These are phyloP conservation scores for Myxozyma melibiosi DNA, from an alignment of 805 yeast genomes.

Conservation along the genomic window DNA sequence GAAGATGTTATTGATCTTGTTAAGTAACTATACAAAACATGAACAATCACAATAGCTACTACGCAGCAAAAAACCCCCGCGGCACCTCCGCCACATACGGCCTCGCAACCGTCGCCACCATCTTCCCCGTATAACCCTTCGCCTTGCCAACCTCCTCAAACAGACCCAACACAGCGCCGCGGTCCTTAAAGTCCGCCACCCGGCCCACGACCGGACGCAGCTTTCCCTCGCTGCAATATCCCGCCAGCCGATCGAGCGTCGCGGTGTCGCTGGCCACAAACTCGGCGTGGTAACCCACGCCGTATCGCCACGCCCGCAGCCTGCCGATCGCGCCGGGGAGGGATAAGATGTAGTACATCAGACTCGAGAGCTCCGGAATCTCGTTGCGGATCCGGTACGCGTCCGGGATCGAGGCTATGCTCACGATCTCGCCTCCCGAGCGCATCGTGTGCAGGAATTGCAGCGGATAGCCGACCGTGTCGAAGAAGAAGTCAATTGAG, in stretches of 20 bases:
- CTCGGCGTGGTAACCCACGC: neutral
- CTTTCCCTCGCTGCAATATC: conserved; percentile 29
- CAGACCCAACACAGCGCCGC: conserved; percentile 22
- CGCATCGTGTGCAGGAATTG: conserved; percentile 15
- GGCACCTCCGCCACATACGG: neutral
- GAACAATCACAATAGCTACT: neutral
- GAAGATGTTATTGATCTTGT: too few relatives aligned
- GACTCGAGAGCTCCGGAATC: conserved; percentile 21
- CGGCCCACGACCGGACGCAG: conserved; percentile 26
- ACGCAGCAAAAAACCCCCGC: conserved; percentile 10
- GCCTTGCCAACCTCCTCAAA: conserved; percentile 20
- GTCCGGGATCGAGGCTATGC: conserved; percentile 29
- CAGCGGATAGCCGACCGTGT: conserved; percentile 27
- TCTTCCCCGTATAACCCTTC: conserved; percentile 32
- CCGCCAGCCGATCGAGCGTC: neutral
- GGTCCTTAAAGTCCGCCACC: conserved; percentile 12
- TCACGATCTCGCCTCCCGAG: conserved; percentile 22
- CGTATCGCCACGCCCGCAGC: conserved; percentile 4
- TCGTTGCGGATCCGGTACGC: conserved; percentile 23
- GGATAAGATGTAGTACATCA: conserved; percentile 7
- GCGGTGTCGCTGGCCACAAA: neutral
- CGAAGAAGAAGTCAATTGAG: conserved; percentile 31
- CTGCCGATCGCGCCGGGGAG: conserved; percentile 11
- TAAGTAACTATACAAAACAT: too few relatives aligned
- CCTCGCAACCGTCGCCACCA: conserved; percentile 19